These are phyloP conservation scores for Davidsoniella neocaledoniae DNA, from an alignment of 2,329 filamentous ascomycete species.

Conservation along the genomic window DNA sequence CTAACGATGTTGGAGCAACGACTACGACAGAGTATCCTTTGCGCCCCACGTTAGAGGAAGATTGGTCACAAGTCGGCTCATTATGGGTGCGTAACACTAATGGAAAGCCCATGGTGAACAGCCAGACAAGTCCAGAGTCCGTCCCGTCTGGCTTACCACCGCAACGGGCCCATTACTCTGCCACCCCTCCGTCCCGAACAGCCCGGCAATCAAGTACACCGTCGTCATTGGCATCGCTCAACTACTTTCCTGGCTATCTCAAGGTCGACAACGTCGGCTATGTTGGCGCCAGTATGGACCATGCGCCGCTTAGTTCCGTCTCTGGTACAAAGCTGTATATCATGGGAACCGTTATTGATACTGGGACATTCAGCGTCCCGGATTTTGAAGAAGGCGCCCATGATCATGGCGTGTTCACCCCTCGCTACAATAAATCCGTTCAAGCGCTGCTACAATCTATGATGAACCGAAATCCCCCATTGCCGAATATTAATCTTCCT, in stretches of 20 bases:
- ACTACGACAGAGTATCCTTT: background rate
- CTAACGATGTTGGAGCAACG: background rate
- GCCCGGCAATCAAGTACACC: slow-evolving; percentile 12
- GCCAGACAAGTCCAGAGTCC: background rate
- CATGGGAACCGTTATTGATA: slow-evolving; percentile 63
- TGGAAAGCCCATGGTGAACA: background rate
- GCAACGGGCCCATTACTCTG: slow-evolving; percentile 18
- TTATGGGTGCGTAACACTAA: slow-evolving; percentile 2
- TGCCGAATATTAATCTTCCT: slow-evolving; percentile 43
- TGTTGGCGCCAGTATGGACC: slow-evolving; percentile 31
- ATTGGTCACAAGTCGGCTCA: background rate
- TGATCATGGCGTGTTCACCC: slow-evolving; percentile 16
- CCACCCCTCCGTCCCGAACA: slow-evolving; percentile 8
- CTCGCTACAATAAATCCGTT: slow-evolving; percentile 54
- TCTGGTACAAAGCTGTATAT: slow-evolving; percentile 63
- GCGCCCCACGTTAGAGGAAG: background rate
- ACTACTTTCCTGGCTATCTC: slow-evolving; percentile 28
- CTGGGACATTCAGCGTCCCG: slow-evolving; percentile 51
- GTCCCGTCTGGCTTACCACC: background rate
- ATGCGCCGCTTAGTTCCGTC: slow-evolving; percentile 52
- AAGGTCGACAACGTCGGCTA: slow-evolving; percentile 51
- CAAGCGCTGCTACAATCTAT: slow-evolving; percentile 50
- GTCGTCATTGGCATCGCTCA: slow-evolving; percentile 16
- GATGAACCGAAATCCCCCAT: slow-evolving; percentile 40
- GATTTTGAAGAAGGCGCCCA: slow-evolving; percentile 41